Percentiles rank a stretch among this genome's conserved stretches.
Conservation (phyloP, 106 monocot genomes). For the Ottelia alismoides region DNA sequence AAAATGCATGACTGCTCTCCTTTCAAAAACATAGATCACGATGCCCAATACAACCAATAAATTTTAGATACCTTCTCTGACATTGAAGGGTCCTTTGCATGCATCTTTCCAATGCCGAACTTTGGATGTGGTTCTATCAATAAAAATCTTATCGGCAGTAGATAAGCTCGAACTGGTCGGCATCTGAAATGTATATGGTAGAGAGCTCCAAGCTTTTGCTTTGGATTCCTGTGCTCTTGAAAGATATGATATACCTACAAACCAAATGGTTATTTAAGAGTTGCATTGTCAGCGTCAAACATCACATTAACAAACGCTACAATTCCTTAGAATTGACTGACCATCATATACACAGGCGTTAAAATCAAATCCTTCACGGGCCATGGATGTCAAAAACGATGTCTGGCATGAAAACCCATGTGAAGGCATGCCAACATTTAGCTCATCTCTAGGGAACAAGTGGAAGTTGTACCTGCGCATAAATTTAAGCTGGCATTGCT, state of each 20-base stretch:
- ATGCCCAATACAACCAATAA: no score
- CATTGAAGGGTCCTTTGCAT: conserved; percentile 27
- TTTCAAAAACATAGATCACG: no score
- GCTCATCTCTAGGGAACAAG: conserved; percentile 87
- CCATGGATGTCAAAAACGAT: conserved; percentile 72
- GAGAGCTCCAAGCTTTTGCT: conserved; percentile 28
- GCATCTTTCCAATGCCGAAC: conserved; percentile 53
- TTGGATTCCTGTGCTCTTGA: conserved; percentile 81
- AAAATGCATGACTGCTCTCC: no score
- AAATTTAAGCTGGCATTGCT: no score
- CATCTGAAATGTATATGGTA: conserved; percentile 10
- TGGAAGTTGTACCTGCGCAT: conserved; percentile 80
- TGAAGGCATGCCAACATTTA: conserved; percentile 66
- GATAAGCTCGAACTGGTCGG: conserved; percentile 23
- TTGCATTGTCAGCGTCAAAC: not conserved
- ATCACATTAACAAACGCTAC: not conserved
- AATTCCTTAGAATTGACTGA: conserved; percentile 9
- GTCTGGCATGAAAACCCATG: conserved; percentile 86
- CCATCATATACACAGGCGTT: conserved; percentile 84
- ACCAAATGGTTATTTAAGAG: not conserved
- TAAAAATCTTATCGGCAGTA: conserved; percentile 71
- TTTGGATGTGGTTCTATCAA: conserved; percentile 63
- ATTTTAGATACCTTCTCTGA: conserved; percentile 47
- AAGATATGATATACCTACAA: conserved; percentile 78
- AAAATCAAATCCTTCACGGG: conserved; percentile 89